These are phyloP conservation scores for Leccinellum albellum DNA, from an alignment of 768 basidiomycete species.

Conservation along the genomic window DNA sequence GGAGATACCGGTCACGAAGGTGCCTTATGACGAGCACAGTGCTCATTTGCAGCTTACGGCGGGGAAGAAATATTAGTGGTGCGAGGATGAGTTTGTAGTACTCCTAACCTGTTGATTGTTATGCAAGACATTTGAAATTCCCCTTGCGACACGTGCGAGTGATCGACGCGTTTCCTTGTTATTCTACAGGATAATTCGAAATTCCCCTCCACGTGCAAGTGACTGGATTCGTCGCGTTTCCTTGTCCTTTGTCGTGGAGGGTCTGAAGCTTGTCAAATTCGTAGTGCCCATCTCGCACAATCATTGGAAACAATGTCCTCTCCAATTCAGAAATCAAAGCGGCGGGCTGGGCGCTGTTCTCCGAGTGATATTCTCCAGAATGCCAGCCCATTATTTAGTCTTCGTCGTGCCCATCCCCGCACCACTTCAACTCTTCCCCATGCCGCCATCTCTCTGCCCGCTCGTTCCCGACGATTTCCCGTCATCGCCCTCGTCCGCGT, in stretches of 20 bases:
- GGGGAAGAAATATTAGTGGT: conserved; percentile 67
- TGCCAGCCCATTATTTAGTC: conserved; percentile 9
- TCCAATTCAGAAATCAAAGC: neutral
- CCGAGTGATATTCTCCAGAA: conserved; percentile 1
- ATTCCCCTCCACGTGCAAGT: neutral
- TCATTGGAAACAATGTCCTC: neutral
- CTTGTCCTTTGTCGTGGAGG: neutral
- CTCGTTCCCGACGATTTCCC: conserved; percentile 3
- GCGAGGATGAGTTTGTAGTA: neutral
- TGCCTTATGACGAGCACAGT: conserved; percentile 94
- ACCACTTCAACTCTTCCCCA: neutral
- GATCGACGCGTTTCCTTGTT: no score
- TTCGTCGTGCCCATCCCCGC: neutral
- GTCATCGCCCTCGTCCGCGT: conserved; percentile 21
- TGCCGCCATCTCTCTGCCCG: conserved; percentile 3
- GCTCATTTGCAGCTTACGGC: conserved; percentile 83
- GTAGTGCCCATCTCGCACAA: neutral
- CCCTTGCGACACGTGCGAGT: neutral
- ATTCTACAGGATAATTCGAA: no score
- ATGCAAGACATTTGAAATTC: neutral
- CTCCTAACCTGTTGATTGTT: neutral
- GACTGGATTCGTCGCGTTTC: neutral
- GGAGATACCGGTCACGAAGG: conserved; percentile 84
- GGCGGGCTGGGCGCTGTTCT: conserved; percentile 9
- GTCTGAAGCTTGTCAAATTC: conserved; percentile 1